Base-by-base conservation (phyloP, 2,329 filamentous ascomycete genomes). In the Alternaria brassicicola region DNA sequence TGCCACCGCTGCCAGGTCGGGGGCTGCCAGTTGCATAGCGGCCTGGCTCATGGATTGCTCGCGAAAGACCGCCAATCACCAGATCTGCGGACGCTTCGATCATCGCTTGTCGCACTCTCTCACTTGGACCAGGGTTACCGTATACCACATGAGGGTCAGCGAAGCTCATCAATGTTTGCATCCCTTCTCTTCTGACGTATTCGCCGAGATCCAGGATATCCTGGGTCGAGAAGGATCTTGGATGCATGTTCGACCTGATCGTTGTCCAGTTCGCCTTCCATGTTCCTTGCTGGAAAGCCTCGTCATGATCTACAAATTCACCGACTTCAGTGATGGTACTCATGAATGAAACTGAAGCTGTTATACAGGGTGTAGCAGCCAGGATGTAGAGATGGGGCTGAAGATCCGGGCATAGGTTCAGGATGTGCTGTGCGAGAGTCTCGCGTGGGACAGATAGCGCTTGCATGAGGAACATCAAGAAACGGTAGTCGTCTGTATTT, bases 321-420 rank as follows among this genome's bases (percentile, higher is more conserved):
- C 63, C 63, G 1, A 60, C 41, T 17, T 60, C 55, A 2, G 36
- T 35, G 7, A 65, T 60, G 0, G 53, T 59, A 31, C 58, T 57
- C 2, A 62, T 4, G 21, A 62, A 57, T 1, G 58, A 57, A 4
- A 64, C 15, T 0, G 61, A 60, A 0, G 63, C 53, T 2, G 42
- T 47, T 35, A 59, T 47, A 17, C 58, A 59, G 2, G 56, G 55
- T 2, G 59, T 52, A 17, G 41, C 52, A 9, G 52, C 50, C 3
- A 65, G 39, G 4, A 62, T 52, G 28, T 62, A 65, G 6, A 64
- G 13, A 26, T 58, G 50, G 0, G 57, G 55, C 28, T 62, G 45
- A 4, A 62, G 39, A 15, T 51, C 35, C 0, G 52, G 35, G 1
- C 41, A 53, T 10, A 52, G 45, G n/a, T 52, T 41, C 17, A 64